A percentile compares a stretch with the other conserved stretches of the same genome.
Evolutionary conservation across 2,329 filamentous ascomycete genomes (phyloP).

Genomic region (Blastomyces emzantsi): DNA sequence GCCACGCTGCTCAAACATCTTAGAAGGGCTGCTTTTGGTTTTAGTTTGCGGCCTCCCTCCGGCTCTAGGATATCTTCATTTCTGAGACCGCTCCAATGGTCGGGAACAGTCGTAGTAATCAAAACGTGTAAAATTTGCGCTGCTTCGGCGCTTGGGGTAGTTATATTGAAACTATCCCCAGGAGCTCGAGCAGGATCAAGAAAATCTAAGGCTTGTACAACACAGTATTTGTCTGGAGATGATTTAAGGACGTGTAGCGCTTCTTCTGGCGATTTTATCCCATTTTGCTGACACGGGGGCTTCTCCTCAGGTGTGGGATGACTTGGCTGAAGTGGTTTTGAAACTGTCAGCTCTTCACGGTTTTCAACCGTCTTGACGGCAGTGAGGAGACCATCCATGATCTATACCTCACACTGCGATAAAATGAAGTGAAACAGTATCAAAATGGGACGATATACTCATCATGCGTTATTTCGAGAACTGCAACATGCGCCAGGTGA

Average conservation of each 20-base stretch:
- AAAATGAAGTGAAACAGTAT: neutral
- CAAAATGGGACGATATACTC: neutral
- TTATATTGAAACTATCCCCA: slow-evolving; percentile 45
- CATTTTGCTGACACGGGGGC: neutral
- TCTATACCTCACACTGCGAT: neutral
- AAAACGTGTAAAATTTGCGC: slow-evolving; percentile 68
- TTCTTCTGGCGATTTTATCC: slow-evolving; percentile 18
- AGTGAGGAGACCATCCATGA: slow-evolving; percentile 34
- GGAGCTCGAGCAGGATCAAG: slow-evolving; percentile 28
- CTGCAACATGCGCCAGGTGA: neutral
- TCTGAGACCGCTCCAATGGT: slow-evolving; percentile 65
- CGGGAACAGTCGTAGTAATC: slow-evolving; percentile 64
- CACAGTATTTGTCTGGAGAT: slow-evolving; percentile 29
- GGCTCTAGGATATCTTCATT: slow-evolving; percentile 30
- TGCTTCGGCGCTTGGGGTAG: slow-evolving; percentile 54
- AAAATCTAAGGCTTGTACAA: slow-evolving; percentile 26
- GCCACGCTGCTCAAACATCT: slow-evolving; percentile 61
- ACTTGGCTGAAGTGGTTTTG: neutral
- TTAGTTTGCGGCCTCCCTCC: slow-evolving; percentile 13
- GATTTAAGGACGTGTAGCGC: slow-evolving; percentile 34
- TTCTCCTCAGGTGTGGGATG: neutral
- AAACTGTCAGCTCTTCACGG: neutral
- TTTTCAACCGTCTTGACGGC: slow-evolving; percentile 30
- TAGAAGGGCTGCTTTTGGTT: slow-evolving; percentile 44
- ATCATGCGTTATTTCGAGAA: neutral